Evolutionary conservation across 257 asterid genomes (phyloP), one percentile per base, ranked within the genome.

Genomic region (Forsythia suspensa): DNA sequence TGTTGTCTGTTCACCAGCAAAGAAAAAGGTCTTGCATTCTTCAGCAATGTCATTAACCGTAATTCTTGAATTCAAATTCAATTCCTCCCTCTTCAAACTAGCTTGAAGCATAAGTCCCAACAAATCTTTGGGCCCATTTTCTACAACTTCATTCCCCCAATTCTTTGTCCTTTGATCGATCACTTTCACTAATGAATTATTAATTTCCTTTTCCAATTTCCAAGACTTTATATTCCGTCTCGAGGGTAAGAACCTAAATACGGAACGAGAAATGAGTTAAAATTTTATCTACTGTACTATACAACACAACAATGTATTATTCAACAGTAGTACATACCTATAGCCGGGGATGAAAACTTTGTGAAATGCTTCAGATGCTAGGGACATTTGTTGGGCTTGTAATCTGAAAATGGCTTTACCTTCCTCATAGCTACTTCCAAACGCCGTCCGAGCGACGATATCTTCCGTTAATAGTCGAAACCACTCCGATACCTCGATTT

Each of bases 1-100:
- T 34, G 98, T 93, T 5, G 99, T 93, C 80, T 93, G 95, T 51
- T 89, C 90, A 10, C 97, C 98, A 86, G 98, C 98, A 80, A 95
- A 93, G 91, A 93, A 89, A 34, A 95, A 84, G 6, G 97, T 90
- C 86, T 95, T 95, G 92, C 99, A 93, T 87, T 95, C 99, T 81
- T 93, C 98, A 4, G 94, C 94, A 21, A 92, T 89, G 87, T 93
- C 99, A 82, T 85, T 71, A 1, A 87, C 78, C 0, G 91, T 89
- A 29, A 91, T 86, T 11, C 84, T 51, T 70, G 80, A 16, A 4
- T 75, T 68, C 40, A 63, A 63, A 2, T 39, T 68, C 55, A 79
- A 21, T 12, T 41, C 46, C 67, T 81, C 75, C 29, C 75, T 85
- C 70, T 40, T 85, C 37, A 72, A 61, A 72, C 91, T 85, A 6